Conservation (phyloP, 2,329 filamentous ascomycete genomes). For the Magnaporthiopsis rhizophila region DNA sequence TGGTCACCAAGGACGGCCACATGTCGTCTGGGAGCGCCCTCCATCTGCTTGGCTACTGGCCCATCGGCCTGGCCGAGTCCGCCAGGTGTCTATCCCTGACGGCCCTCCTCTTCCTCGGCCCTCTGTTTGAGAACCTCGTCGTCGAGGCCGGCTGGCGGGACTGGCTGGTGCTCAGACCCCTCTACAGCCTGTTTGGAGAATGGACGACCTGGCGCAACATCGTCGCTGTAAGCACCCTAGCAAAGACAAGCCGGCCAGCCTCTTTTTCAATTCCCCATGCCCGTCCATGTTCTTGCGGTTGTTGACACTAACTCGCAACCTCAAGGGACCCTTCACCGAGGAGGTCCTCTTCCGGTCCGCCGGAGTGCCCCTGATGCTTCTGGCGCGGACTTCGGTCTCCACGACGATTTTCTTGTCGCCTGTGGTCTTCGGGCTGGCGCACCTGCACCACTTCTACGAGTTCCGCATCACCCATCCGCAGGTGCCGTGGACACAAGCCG, state of each 20-base stretch:
- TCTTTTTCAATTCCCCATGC: neutral
- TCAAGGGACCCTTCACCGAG: slow-evolving; percentile 79
- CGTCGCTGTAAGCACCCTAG: slow-evolving; percentile 57
- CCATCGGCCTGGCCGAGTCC: slow-evolving; percentile 58
- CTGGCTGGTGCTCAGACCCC: slow-evolving; percentile 49
- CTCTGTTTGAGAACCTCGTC: slow-evolving; percentile 71
- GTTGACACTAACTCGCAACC: neutral
- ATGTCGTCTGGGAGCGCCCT: slow-evolving; percentile 36
- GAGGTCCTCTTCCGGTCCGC: slow-evolving; percentile 89
- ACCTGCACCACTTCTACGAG: slow-evolving; percentile 94
- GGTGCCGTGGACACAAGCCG: slow-evolving; percentile 52
- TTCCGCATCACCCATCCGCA: slow-evolving; percentile 74
- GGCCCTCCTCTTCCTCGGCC: slow-evolving; percentile 70
- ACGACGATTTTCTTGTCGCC: slow-evolving; percentile 74
- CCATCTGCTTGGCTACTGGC: slow-evolving; percentile 74
- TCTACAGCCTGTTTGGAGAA: slow-evolving; percentile 55
- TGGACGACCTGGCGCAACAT: slow-evolving; percentile 84
- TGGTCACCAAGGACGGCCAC: slow-evolving; percentile 48
- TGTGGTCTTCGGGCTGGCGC: slow-evolving; percentile 85
- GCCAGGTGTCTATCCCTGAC: slow-evolving; percentile 61
- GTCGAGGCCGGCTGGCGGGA: slow-evolving; percentile 62
- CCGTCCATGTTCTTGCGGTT: too few species aligned
- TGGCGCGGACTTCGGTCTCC: slow-evolving; percentile 49
- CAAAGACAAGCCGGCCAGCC: neutral
- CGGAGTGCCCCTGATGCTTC: slow-evolving; percentile 72